Evolutionary conservation across 768 basidiomycete genomes (phyloP).

Genomic region (Tricholoma saponaceum): DNA sequence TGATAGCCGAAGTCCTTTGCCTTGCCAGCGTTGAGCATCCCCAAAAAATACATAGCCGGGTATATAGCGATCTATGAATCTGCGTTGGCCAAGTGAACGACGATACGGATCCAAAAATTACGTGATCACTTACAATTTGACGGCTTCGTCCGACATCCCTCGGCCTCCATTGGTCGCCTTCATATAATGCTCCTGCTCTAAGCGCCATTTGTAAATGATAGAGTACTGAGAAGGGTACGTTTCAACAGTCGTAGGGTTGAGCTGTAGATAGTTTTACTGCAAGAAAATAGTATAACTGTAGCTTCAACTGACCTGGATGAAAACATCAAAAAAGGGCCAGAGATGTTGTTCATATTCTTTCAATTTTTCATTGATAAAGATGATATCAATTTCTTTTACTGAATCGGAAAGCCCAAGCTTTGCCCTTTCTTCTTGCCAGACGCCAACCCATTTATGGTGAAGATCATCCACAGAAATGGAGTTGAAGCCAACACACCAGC

Average conservation of each 20-base stretch:
- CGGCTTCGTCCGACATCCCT: conserved; percentile 76
- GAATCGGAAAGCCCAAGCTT: conserved; percentile 32
- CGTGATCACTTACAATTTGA: conserved; percentile 55
- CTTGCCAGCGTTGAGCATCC: conserved; percentile 36
- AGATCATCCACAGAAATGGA: conserved; percentile 53
- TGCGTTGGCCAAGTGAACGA: conserved; percentile 22
- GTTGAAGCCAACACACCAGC: conserved; percentile 92
- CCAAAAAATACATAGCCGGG: conserved; percentile 90
- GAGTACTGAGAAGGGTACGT: conserved; percentile 30
- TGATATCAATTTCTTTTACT: conserved; percentile 48
- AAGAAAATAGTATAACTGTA: conserved; percentile 7
- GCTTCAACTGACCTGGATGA: conserved; percentile 60
- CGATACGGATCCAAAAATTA: neutral
- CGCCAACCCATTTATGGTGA: conserved; percentile 46
- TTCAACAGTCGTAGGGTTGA: conserved; percentile 19
- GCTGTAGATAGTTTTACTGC: conserved; percentile 8
- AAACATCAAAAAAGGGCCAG: conserved; percentile 70
- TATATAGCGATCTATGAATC: conserved; percentile 91
- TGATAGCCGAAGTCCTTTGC: conserved; percentile 46
- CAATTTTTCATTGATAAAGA: conserved; percentile 61
- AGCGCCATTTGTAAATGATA: conserved; percentile 82
- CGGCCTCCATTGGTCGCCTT: conserved; percentile 77
- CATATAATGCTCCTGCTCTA: conserved; percentile 28
- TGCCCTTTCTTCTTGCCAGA: conserved; percentile 36
- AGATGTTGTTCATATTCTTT: conserved; percentile 49